Evolutionary conservation across 2,329 filamentous ascomycete genomes (phyloP), one percentile per base, ranked within the genome.

Genomic region (Neoascochyta sp.): DNA sequence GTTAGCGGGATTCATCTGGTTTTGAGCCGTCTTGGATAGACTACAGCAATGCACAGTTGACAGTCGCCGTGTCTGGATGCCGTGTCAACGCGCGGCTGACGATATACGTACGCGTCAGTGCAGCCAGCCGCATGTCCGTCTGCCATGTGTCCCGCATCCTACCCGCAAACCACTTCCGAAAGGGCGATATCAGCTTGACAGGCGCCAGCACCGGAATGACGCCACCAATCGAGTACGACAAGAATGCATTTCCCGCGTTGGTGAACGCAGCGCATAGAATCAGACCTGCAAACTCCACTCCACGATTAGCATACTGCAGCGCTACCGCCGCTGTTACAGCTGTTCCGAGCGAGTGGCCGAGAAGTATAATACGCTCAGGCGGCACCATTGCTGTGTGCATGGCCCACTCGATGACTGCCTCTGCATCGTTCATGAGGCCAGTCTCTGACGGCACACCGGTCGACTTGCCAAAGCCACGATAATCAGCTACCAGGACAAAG

Each of bases 281-380:
- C 2, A 94, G 70, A 9, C 86, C 85, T 2, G 84, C 86, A 51
- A 95, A 93, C 16, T 86, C 79, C 3, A 81, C 76, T 6, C 38
- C 32, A 9, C 47, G 49, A n/a, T 63, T 54, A 9, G 76, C 74
- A 50, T 84, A 90, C 24, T 77, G 73, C 52, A 93, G 80, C 5
- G 78, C 80, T 2, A 86, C 80, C 4, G 78, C 89, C 15, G 80
- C 76, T 4, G 81, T 78, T 2, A 95, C 86, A 0, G 86, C 90
- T 0, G 90, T 95, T 7, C 90, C 90, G 0, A 96, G 73, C 48
- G 86, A 93, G 45, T 95, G 89, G 2, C 89, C 90, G 3, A 93
- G 67, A 10, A 96, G 69, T 4, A 90, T 78, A 34, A 95, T 90
- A 10, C 80, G 80, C 17, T 76, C 74, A 0, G 87, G 70, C 0